phyloP scores from a whole-genome alignment of 768 basidiomycete genomes.

The Sarcomyxa edulis region DNA sequence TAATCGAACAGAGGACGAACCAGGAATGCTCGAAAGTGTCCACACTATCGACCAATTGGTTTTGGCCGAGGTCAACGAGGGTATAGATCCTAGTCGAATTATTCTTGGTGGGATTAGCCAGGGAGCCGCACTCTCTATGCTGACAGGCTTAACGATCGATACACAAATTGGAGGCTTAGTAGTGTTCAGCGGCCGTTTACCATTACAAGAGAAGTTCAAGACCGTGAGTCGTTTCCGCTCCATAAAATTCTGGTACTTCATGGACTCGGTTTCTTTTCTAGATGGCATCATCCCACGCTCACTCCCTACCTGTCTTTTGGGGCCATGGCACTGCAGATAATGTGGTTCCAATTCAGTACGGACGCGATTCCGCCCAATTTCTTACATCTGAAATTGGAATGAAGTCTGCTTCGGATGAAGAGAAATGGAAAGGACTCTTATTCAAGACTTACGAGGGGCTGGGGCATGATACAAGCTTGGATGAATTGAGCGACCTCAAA shows the following conservation, averaged over 20 bases:
- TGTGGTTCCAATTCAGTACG: conserved; percentile 10
- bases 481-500: conserved; percentile 13
- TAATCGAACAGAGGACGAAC: conserved; percentile 30
- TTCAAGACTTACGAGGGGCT: conserved; percentile 11
- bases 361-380: conserved; percentile 10
- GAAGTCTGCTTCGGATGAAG: conserved; percentile 1
- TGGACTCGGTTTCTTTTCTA: neutral
- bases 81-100: conserved; percentile 34
- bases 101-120: conserved; percentile 47
- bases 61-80: conserved; percentile 32
- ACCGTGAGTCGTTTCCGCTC: conserved; percentile 16
- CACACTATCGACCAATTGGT: conserved; percentile 33
- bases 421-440: conserved; percentile 8
- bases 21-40: conserved; percentile 34
- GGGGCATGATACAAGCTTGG: conserved; percentile 8
- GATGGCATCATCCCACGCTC: conserved; percentile 12
- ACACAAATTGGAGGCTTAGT: conserved; percentile 34
- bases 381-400: conserved; percentile 13
- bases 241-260: neutral
- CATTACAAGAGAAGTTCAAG: conserved; percentile 35
- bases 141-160: conserved; percentile 32
- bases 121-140: conserved; percentile 37
- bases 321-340: conserved; percentile 15
- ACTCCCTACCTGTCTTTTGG: conserved; percentile 15
- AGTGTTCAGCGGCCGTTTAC: conserved; percentile 38